These are phyloP conservation scores for Hirsutella thompsonii DNA, from an alignment of 2,329 filamentous ascomycete species.

Conservation along the genomic window DNA sequence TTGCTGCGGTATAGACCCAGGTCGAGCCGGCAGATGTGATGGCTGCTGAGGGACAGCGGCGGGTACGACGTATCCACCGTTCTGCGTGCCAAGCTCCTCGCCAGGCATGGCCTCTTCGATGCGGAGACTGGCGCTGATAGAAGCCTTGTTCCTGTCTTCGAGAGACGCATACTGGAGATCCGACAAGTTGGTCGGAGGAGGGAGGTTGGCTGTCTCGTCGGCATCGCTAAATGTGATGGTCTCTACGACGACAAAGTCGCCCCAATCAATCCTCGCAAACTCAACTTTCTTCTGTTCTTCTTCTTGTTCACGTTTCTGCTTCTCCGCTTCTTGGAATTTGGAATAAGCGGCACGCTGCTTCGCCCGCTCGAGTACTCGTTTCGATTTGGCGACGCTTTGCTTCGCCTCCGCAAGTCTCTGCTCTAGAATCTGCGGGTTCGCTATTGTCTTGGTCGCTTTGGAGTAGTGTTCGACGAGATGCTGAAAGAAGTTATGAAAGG, in stretches of 20 bases:
- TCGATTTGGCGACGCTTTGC: slow-evolving; percentile 66
- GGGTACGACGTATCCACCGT: slow-evolving; percentile 11
- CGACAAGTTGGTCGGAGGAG: slow-evolving; percentile 76
- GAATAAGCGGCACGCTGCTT: slow-evolving; percentile 80
- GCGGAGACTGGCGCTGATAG: slow-evolving; percentile 66
- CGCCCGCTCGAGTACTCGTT: slow-evolving; percentile 65
- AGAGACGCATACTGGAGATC: slow-evolving; percentile 90
- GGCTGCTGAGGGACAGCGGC: slow-evolving; percentile 18
- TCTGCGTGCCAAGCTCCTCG: slow-evolving; percentile 38
- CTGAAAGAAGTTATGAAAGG: slow-evolving; percentile 90
- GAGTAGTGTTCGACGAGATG: slow-evolving; percentile 88
- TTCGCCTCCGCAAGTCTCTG: slow-evolving; percentile 61
- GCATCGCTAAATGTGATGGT: slow-evolving; percentile 84
- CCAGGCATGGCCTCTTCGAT: slow-evolving; percentile 95
- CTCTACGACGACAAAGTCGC: slow-evolving; percentile 92
- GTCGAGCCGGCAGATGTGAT: slow-evolving; percentile 21
- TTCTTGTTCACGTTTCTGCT: slow-evolving; percentile 78
- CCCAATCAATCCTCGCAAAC: slow-evolving; percentile 90
- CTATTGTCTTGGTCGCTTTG: slow-evolving; percentile 57
- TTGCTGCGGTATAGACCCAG: neutral
- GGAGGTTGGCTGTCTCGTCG: slow-evolving; percentile 76
- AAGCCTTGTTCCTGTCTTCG: slow-evolving; percentile 87
- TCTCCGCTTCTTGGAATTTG: slow-evolving; percentile 73
- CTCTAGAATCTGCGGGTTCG: slow-evolving; percentile 55
- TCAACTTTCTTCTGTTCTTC: slow-evolving; percentile 65